Conservation (phyloP, 805 yeast species). For the Yarrowia bubula region DNA sequence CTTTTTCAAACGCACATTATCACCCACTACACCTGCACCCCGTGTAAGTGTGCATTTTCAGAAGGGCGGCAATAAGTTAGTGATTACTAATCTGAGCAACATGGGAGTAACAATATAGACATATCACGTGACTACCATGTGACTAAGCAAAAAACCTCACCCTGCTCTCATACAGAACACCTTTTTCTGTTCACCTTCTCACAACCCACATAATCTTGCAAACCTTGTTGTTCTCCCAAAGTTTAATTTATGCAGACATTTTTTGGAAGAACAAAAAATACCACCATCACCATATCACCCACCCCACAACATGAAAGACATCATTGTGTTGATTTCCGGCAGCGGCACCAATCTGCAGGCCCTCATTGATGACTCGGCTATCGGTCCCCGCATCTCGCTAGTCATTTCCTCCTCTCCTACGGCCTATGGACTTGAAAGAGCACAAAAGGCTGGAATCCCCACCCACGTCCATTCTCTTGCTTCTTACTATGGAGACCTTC, state of each 20-base stretch:
- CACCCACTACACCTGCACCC: too few species aligned
- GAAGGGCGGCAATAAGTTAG: too few species aligned
- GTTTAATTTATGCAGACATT: too few species aligned
- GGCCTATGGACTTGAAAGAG: slow-evolving; percentile 88
- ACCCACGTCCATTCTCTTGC: slow-evolving; percentile 67
- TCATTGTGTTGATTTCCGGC: slow-evolving; percentile 87
- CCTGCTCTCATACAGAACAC: too few species aligned
- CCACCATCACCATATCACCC: background rate
- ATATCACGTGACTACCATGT: too few species aligned
- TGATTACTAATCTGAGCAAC: too few species aligned
- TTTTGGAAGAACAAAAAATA: too few species aligned
- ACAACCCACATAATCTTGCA: background rate
- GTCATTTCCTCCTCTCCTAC: slow-evolving; percentile 81
- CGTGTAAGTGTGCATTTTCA: too few species aligned
- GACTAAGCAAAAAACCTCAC: too few species aligned
- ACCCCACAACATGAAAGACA: slow-evolving; percentile 34
- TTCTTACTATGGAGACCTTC: slow-evolving; percentile 66
- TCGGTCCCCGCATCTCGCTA: slow-evolving; percentile 52
- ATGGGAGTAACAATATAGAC: too few species aligned
- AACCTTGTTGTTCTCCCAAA: background rate
- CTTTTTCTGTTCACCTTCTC: too few species aligned
- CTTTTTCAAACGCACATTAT: too few species aligned
- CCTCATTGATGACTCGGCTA: slow-evolving; percentile 66
- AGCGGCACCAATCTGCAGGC: slow-evolving; percentile 97
- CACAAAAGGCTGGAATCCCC: slow-evolving; percentile 66